A percentile compares a stretch with the other conserved stretches of the same genome.
Evolutionary conservation across 441 rosid species (phyloP).

Genomic region (Macaranga tanarius): DNA sequence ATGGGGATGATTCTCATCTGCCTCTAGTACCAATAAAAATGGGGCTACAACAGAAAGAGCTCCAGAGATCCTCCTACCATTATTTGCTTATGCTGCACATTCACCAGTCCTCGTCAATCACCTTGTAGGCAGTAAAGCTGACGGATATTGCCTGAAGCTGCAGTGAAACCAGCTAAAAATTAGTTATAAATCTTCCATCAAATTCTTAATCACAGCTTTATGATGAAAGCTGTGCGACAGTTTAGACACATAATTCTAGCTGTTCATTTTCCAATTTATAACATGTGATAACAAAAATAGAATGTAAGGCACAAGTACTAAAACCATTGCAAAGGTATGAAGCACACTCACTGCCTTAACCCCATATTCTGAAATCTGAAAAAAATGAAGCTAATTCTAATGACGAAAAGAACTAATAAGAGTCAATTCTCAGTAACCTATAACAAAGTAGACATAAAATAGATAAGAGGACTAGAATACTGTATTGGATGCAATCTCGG

Average conservation of each 20-base stretch:
- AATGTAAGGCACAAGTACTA: background rate
- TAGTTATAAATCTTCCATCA: background rate
- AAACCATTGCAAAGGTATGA: background rate
- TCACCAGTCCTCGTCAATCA: slow-evolving; percentile 38
- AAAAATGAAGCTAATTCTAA: no score
- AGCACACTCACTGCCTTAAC: no score
- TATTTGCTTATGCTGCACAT: slow-evolving; percentile 10
- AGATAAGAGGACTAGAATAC: no score
- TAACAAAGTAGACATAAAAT: no score
- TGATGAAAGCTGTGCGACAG: background rate
- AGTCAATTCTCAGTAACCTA: no score
- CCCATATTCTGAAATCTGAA: no score
- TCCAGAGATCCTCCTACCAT: slow-evolving; percentile 23
- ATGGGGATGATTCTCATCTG: slow-evolving; percentile 31
- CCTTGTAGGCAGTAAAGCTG: slow-evolving; percentile 98
- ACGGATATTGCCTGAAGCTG: slow-evolving; percentile 96
- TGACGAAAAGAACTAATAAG: no score
- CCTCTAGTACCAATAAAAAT: slow-evolving; percentile 27
- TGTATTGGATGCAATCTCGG: no score
- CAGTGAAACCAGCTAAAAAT: slow-evolving; percentile 4
- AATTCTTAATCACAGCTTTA: background rate
- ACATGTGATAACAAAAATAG: background rate
- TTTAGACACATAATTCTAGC: background rate
- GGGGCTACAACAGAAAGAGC: slow-evolving; percentile 29
- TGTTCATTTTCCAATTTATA: background rate